phyloP scores from a whole-genome alignment of 768 basidiomycete species.

The Xerocomellus chrysenteron region DNA sequence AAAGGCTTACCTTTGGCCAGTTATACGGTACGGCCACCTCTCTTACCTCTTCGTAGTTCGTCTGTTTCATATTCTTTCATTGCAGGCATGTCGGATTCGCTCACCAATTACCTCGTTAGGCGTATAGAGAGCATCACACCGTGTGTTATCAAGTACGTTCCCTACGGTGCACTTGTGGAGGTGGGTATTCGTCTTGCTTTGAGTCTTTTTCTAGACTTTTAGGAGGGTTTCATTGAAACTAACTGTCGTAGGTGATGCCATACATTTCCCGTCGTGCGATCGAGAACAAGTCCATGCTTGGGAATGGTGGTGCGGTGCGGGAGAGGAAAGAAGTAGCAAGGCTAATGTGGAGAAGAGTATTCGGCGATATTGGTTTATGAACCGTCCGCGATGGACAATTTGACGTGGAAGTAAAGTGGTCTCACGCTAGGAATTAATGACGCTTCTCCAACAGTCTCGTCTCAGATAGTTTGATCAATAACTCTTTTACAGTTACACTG shows the following conservation, averaged over 20 bases:
- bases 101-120: constrained; percentile 68
- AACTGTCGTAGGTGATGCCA: constrained; percentile 69
- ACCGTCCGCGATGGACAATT: background rate
- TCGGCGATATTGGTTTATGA: constrained; percentile 29
- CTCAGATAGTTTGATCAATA: background rate
- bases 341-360: constrained; percentile 31
- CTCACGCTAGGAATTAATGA: background rate
- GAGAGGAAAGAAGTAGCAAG: constrained; percentile 32
- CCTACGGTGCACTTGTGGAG: constrained; percentile 71
- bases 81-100: constrained; percentile 81
- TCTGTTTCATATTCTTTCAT: background rate
- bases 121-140: constrained; percentile 55
- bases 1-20: constrained; percentile 75
- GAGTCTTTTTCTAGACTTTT: background rate
- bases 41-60: background rate
- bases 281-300: constrained; percentile 90
- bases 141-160: constrained; percentile 81
- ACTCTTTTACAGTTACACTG: background rate
- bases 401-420: background rate
- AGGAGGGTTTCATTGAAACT: background rate
- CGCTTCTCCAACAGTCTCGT: background rate
- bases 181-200: constrained; percentile 32
- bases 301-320: constrained; percentile 58
- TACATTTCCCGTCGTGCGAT: constrained; percentile 86
- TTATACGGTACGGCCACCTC: constrained; percentile 62